Base-by-base conservation (phyloP, 1,139 yeast species). In the Pichia sp. region DNA sequence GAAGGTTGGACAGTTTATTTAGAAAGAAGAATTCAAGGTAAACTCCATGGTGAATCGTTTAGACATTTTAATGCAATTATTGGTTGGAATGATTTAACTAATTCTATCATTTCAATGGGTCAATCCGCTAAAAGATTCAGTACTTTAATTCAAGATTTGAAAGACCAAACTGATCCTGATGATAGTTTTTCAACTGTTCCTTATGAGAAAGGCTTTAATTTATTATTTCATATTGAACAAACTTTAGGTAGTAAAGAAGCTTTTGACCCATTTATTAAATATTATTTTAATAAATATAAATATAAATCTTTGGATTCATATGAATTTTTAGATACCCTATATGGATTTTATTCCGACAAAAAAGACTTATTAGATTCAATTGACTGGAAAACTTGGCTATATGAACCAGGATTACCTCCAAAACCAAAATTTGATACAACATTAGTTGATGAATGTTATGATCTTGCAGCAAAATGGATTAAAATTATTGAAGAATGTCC, bases 1-100 rank as follows among this genome's bases (percentile, higher is more conserved):
- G 97, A 89, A 70, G 97, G 97, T 39, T 88, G 96, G 96, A 87
- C 96, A 18, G 96, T 89, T 31, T 89, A 88, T 64, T 68, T 89
- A 38, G 96, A 89, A 66, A 78, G 97, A 65, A 74, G 96, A 59
- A 89, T 89, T 53, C 71, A 81, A 40, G 96, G 86, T 34, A 78
- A 76, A 6, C 67, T 87, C 34, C 86, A 86, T 60, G 96, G 95
- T 39, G 92, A 85, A 59, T 68, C 79, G 28, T 74, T 78, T 47
- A 78, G 96, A 62, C 92, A 87, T 58, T 86, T 89, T 62, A 74
- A 81, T 52, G 89, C 94, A 40, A 81, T 89, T 54, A 83, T 86
- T 59, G 97, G 97, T 43, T 87, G 96, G 95, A 79, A 79, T 50
- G 95, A 83, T 58, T 74, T 89, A 59, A 82, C 78, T 47, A 78